These are phyloP conservation scores for Oryza brachyantha DNA, from an alignment of 176 grass and related monocot genomes.

Conservation along the genomic window DNA sequence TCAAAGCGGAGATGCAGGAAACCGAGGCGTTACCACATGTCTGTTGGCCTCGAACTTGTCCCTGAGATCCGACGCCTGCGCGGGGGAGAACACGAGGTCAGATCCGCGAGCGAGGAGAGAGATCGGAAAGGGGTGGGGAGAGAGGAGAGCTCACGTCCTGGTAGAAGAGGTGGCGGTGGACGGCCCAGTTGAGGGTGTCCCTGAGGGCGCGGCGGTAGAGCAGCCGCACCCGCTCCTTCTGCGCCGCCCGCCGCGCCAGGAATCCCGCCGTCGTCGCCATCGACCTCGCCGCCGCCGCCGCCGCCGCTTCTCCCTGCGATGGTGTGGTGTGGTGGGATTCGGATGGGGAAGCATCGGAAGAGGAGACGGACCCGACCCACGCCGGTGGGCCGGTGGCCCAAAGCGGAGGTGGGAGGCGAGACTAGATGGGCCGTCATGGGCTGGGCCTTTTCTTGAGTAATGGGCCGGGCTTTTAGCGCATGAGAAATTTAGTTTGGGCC, in stretches of 20 bases:
- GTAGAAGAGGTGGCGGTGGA: constrained; percentile 98
- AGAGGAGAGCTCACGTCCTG: constrained; percentile 48
- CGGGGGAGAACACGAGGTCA: constrained; percentile 21
- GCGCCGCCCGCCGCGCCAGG: constrained; percentile 66
- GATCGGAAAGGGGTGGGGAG: background rate
- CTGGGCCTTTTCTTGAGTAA: background rate
- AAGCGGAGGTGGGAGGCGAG: background rate
- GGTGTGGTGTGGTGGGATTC: background rate
- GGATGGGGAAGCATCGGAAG: too few relatives aligned
- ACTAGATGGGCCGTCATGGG: background rate
- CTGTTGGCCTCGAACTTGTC: constrained; percentile 90
- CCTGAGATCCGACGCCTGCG: constrained; percentile 88
- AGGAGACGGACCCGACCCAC: too few relatives aligned
- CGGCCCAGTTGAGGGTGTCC: constrained; percentile 98
- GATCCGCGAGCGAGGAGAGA: constrained; percentile 11
- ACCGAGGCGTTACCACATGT: constrained; percentile 58
- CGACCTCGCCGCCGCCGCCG: constrained; percentile 33
- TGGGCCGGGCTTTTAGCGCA: background rate
- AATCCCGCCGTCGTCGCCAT: constrained; percentile 74
- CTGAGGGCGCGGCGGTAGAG: constrained; percentile 89
- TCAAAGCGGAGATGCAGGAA: background rate
- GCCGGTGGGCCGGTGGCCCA: background rate
- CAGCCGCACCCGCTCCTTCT: constrained; percentile 92
- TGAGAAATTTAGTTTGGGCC: background rate
- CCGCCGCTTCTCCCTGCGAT: background rate